Evolutionary conservation across 768 basidiomycete genomes (phyloP), one percentile per base, ranked within the genome.

Genomic region (Auricularia sp.): DNA sequence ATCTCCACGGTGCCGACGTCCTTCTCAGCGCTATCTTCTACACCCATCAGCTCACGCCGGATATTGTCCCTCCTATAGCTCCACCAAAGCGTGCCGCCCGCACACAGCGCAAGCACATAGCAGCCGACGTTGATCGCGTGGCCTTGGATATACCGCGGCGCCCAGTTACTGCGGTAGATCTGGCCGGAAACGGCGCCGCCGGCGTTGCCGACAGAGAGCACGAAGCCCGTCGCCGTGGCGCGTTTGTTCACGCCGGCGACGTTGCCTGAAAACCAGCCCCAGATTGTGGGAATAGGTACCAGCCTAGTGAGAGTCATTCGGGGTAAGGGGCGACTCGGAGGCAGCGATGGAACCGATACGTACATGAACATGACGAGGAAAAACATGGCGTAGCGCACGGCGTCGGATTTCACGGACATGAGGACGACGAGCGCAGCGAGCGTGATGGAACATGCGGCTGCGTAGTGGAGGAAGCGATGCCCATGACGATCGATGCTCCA

Each of bases 301-400:
- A 59, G 24, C 56, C 56, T 59, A 29, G 29, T 42, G 8, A 42
- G 13, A 42, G 7, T 42, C 39, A 14, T 42, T 42, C 2, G 35
- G 6, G 45, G 14, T 21, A 16, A 64, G 18, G 21, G 61, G 29
- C 29, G 29, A 29, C 29, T 39, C 37, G 3, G 36, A 62, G 14
- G 61, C 66, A 29, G 34, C 66, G 56, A 6, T 61, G 68, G 10
- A 44, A 4, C 54, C 21, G 61, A 3, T 16, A 69, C 72, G 65
- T 62, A 74, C 70, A 75, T 74, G 67, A 73, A 73, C 67, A 73
- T 74, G 66, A 74, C 68, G 65, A 73, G 68, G 69, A 76, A 75
- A 71, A 75, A 76, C 71, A 75, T 72, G 66, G 71, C 66, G 67
- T 73, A 73, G 63, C 73, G 72, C 68, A 70, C 72, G 62, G 68